Base-by-base conservation (phyloP, 2,329 filamentous ascomycete genomes). In the Neonectria faginata region DNA sequence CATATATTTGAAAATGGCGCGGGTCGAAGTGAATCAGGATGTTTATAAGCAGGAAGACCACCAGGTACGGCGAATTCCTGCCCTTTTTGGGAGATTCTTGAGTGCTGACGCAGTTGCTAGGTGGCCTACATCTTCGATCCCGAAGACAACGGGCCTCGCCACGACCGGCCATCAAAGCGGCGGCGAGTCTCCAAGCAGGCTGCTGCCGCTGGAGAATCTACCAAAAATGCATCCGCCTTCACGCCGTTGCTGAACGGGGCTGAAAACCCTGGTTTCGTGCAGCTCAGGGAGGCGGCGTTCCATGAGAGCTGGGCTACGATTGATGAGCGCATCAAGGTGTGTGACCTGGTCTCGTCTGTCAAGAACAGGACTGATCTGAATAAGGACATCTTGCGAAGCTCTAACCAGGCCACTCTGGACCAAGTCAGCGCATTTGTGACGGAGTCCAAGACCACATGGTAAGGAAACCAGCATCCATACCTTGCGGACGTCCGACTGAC, bases 71-170 rank as follows among this genome's bases (percentile, higher is more conserved):
- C 7, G 29, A 55, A 16, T 20, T 16, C 6, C 20, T 31, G n/a
- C 22, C 16, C 47, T 27, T 51, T 29, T 29, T 18, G 3, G 9
- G 29, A 27, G 47, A 22, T 47, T 61, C 33, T 22, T 29, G 20
- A 42, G 20, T 62, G 60, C 64, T 74, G 57, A 77, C 57, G 50
- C 41, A 18, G 5, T 33, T 22, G 31, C 39, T 73, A 91, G 88
- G 84, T 84, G 51, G 87, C 88, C 60, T 91, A 89, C 75, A 79
- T 91, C 67, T 91, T 90, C 76, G 82, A 85, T 64, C 85, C 88
- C 62, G 77, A 83, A 48, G 78, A 81, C 62, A 76, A 79, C 31
- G 78, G 75, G 56, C 67, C 74, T 47, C 70, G 70, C 53, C 68
- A 74, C 39, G 74, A 77, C 47, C 74, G 85, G 42, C 85, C 88